Evolutionary conservation across 441 rosid genomes (phyloP).

Genomic region (Kokia cookei): DNA sequence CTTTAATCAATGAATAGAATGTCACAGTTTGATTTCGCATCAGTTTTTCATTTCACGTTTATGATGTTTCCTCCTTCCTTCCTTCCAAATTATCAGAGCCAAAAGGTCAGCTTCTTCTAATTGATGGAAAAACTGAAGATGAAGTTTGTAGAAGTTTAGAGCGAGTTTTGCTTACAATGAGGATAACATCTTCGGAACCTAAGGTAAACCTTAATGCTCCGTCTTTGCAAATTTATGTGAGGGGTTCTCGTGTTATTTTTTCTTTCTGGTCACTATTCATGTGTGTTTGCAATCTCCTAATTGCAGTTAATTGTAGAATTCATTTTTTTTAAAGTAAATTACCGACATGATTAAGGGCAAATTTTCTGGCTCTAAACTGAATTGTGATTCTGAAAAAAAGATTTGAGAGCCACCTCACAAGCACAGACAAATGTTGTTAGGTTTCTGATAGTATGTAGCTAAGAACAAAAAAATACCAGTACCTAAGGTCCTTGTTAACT

Average conservation of each 20-base stretch:
- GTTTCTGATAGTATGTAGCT: neutral
- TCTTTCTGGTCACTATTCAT: neutral
- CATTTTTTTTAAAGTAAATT: neutral
- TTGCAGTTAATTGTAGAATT: slow-evolving; percentile 1
- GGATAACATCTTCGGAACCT: slow-evolving; percentile 85
- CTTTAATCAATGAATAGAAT: neutral
- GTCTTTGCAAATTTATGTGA: slow-evolving; percentile 3
- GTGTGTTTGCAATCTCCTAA: neutral
- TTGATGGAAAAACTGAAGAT: slow-evolving; percentile 92
- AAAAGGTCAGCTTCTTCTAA: slow-evolving; percentile 91
- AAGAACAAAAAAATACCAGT: neutral
- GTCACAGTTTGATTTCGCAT: neutral
- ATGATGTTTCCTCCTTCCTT: neutral
- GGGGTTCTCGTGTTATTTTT: neutral
- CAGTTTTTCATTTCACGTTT: neutral
- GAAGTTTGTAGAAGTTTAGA: slow-evolving; percentile 88
- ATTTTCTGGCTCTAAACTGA: slow-evolving; percentile 2
- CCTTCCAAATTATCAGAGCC: slow-evolving; percentile 52
- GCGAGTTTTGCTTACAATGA: slow-evolving; percentile 96
- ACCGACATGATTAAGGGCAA: neutral
- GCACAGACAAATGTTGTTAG: neutral
- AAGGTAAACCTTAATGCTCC: slow-evolving; percentile 51
- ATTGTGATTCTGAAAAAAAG: neutral
- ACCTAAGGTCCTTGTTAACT: neutral
- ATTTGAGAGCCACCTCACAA: neutral